Base-by-base conservation (phyloP, 306 rosid species). In the Senna siamea region DNA sequence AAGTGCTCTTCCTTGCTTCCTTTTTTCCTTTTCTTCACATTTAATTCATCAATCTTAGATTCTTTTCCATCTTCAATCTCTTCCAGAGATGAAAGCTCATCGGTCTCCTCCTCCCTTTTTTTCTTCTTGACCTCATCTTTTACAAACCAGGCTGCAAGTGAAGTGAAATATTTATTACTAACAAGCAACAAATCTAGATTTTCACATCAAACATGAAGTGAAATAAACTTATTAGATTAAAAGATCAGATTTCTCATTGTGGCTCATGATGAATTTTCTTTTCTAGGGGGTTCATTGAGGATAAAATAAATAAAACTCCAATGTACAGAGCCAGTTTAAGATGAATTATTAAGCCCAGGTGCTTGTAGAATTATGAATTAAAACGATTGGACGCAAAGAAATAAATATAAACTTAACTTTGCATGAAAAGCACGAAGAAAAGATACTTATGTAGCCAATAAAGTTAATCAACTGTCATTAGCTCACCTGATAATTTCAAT, bases 11-110 rank as follows among this genome's bases (percentile, higher is more conserved):
- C 84, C 54, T 76, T 85, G 32, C n/a, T 76, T 17, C 72, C 77
- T 73, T 85, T 86, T 84, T 85, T 89, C 80, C 88, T 87, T 89
- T 88, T 92, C 70, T 80, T 87, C 22, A 9, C 53, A 68, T 78
- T 83, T 54, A 78, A 13, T 13, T 48, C 17, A 47, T 80, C 90
- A 28, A 43, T 41, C 44, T 77, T 66, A 18, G 38, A 76, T 44
- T 73, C 82, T 9, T 65, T 81, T 2, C 20, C 78, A 6, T 71
- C 82, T 57, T 51, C 79, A 46, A 32, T 54, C 11, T 47, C 83
- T 66, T 56, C 71, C 41, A 37, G 64, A 78, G 70, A 34, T n/a
- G 78, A 47, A 41, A 64, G 69, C 56, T 70, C 84, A 32, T 38
- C 78, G 13, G 65, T 59, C 30, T 73, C 81, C 57, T 55, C 86